phyloP scores from a whole-genome alignment of 164 flowering plant species.

The Nelumbo lutea region DNA sequence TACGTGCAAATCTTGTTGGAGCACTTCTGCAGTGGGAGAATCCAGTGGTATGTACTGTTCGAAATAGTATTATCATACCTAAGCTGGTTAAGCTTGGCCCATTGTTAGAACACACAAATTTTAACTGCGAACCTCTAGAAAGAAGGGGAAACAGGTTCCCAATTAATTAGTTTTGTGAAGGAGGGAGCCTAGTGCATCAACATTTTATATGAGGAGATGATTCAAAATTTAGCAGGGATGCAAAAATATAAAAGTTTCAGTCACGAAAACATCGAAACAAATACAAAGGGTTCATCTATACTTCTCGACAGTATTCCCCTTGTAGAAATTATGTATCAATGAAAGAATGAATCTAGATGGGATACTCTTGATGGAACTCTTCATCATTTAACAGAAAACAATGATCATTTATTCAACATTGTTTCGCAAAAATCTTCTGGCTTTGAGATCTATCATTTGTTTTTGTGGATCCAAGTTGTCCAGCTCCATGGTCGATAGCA shows the following conservation, averaged over 20 bases:
- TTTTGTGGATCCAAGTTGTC: constrained; percentile 18
- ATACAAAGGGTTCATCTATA: too few species aligned
- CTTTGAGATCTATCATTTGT: constrained; percentile 6
- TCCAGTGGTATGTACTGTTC: constrained; percentile 53
- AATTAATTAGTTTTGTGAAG: too few species aligned
- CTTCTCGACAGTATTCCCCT: neutral
- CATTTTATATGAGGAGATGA: too few species aligned
- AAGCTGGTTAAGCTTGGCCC: constrained; percentile 73
- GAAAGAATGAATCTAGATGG: too few species aligned
- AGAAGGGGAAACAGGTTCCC: neutral
- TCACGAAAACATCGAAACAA: too few species aligned
- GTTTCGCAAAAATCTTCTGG: constrained; percentile 5
- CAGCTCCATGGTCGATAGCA: constrained; percentile 18
- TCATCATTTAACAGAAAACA: too few species aligned
- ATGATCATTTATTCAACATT: neutral
- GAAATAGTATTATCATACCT: constrained; percentile 74
- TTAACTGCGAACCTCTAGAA: constrained; percentile 52
- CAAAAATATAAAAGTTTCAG: too few species aligned
- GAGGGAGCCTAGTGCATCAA: too few species aligned
- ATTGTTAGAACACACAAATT: constrained; percentile 77
- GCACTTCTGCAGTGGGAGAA: constrained; percentile 77
- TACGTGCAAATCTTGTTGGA: constrained; percentile 79
- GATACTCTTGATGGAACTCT: too few species aligned
- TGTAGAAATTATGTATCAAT: neutral
- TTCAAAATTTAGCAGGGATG: too few species aligned